phyloP scores from a whole-genome alignment of 2,329 filamentous ascomycete species.

The Neurospora sp. region DNA sequence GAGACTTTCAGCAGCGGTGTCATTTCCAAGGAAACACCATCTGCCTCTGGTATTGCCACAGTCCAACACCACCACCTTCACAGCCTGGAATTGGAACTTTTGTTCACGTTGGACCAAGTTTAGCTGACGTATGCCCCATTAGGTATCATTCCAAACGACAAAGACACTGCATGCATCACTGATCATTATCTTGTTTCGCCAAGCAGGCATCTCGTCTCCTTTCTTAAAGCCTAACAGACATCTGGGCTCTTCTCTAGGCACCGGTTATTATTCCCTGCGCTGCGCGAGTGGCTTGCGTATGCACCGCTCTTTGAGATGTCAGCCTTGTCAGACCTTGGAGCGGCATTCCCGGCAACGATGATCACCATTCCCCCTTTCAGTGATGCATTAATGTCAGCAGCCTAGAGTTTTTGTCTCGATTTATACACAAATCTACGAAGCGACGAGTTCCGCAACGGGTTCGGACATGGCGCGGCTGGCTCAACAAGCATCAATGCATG shows the following conservation, averaged over 20 bases:
- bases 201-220: slow-evolving; percentile 16
- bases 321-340: background rate
- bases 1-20: background rate
- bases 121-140: slow-evolving; percentile 11
- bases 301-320: background rate
- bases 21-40: background rate
- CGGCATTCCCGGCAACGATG: background rate
- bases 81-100: background rate
- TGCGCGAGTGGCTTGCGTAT: background rate
- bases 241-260: background rate
- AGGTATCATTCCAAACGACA: background rate
- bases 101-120: background rate
- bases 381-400: background rate
- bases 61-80: background rate
- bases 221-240: background rate
- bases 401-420: background rate
- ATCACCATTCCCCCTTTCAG: background rate
- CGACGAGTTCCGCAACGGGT: background rate
- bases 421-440: background rate
- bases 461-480: background rate
- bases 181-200: slow-evolving; percentile 5
- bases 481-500: background rate
- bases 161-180: background rate
- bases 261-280: background rate
- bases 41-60: background rate